Conservation (phyloP, 2,329 filamentous ascomycete species). For the Fusarium temperatum region DNA sequence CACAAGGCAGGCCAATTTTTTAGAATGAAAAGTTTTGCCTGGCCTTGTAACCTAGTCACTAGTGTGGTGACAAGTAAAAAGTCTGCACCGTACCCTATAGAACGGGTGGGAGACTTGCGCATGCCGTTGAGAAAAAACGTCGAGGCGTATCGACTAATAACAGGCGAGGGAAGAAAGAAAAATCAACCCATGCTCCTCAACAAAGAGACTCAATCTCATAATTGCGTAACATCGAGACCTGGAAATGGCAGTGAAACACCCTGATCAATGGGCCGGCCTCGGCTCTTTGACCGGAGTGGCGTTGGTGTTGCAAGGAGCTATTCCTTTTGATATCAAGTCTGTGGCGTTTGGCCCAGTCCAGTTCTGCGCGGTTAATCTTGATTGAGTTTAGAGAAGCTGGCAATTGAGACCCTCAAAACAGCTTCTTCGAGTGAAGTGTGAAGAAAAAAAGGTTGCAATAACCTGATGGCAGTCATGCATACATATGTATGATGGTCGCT, state of each 20-base stretch:
- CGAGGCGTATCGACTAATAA: constrained; percentile 16
- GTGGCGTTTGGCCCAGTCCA: constrained; percentile 23
- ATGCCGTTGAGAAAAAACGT: constrained; percentile 33
- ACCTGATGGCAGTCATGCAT: neutral
- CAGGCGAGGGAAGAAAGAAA: constrained; percentile 7
- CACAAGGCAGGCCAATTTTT: constrained; percentile 22
- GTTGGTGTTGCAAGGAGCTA: constrained; percentile 10
- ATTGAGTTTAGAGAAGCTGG: constrained; percentile 26
- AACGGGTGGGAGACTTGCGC: constrained; percentile 12
- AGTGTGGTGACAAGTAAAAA: constrained; percentile 9
- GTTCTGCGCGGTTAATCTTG: constrained; percentile 35
- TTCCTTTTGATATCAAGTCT: constrained; percentile 21
- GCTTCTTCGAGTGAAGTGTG: neutral
- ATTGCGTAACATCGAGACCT: constrained; percentile 27
- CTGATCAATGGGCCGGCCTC: constrained; percentile 28
- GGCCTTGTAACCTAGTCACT: neutral
- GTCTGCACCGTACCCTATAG: constrained; percentile 11
- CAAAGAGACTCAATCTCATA: constrained; percentile 22
- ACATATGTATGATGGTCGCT: neutral
- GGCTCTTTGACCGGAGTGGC: constrained; percentile 30
- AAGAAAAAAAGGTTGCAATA: neutral
- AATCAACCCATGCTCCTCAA: constrained; percentile 24
- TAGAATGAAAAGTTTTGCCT: constrained; percentile 1
- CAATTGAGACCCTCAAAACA: neutral
- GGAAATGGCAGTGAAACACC: constrained; percentile 34